Percentiles rank a stretch among this genome's conserved stretches.
phyloP scores from a whole-genome alignment of 179 eudicot species.

The Spergularia azorica region DNA sequence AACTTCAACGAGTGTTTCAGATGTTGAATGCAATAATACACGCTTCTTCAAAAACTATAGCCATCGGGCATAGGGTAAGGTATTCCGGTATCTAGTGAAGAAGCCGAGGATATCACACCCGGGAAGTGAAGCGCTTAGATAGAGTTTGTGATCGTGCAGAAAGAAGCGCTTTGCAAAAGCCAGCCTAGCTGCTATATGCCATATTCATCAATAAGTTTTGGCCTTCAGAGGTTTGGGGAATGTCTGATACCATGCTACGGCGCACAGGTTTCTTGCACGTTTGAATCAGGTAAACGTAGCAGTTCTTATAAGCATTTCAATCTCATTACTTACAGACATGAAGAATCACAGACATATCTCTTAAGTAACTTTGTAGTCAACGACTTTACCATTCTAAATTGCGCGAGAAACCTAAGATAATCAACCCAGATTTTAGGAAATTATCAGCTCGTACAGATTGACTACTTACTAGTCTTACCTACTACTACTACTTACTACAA shows the following conservation, averaged over 20 bases:
- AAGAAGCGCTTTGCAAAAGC: no score
- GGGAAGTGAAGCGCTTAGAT: no score
- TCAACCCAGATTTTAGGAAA: background rate
- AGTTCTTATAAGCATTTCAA: background rate
- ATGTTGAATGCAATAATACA: background rate
- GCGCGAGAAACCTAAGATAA: background rate
- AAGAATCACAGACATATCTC: background rate
- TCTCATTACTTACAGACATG: background rate
- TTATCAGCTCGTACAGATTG: background rate
- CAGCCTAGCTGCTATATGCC: background rate
- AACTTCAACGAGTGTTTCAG: background rate
- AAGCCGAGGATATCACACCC: no score
- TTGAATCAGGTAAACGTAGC: constrained; percentile 9
- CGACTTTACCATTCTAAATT: background rate
- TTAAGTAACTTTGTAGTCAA: no score
- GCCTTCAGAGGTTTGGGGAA: background rate
- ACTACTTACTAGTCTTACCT: background rate
- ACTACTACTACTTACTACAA: background rate
- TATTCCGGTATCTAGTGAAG: no score
- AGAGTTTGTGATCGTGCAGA: no score
- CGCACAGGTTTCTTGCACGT: background rate
- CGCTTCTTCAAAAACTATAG: background rate
- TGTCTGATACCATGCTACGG: background rate
- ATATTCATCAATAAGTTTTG: background rate
- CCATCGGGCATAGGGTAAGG: no score